Base-by-base conservation (phyloP, 441 rosid genomes). In the Adansonia madagascariensis region DNA sequence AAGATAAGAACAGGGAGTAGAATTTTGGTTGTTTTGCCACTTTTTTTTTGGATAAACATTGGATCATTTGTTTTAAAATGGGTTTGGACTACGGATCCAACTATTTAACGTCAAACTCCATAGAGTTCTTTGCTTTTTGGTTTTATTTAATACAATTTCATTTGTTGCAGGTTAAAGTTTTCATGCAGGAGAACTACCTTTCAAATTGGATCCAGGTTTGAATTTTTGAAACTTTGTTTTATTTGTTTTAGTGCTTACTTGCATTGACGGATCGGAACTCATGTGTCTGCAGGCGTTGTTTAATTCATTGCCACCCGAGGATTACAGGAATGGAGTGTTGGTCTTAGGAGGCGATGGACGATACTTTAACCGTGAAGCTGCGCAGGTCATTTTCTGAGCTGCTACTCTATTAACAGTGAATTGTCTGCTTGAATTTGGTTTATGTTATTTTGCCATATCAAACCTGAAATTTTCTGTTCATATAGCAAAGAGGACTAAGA, bases 261-360 rank as follows among this genome's bases (percentile, higher is more conserved):
- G 60, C 57, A 15, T 73, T 72, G 56, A 8, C 71, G 52, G 46
- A 57, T 43, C 65, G 72, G 59, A 63, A 6, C 68, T 77, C 14
- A 35, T 57, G 70, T 75, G 6, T 83, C 46, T 78, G 71, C 79
- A 96, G 98, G 94, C 99, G 59, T 83, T 96, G 86, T 92, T 94
- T 82, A 86, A 89, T 87, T 94, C 98, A 55, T 86, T 94, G 87
- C 94, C 94, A 0, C 86, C 82, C 0, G 95, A 91, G 85, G 98
- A 94, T 78, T 96, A 90, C 90, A 88, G 81, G 88, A 84, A 88
- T 49, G 97, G 92, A 0, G 64, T 89, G 8, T 81, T 96, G 87
- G 97, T 94, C 27, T 84, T 92, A 82, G 98, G 99, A 78, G 99
- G 99, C 18, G 97, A 96, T 80, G 98, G 98, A 66, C 94, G 98